phyloP scores from a whole-genome alignment of 202 grass and related monocot species.

The Panicum hallii region DNA sequence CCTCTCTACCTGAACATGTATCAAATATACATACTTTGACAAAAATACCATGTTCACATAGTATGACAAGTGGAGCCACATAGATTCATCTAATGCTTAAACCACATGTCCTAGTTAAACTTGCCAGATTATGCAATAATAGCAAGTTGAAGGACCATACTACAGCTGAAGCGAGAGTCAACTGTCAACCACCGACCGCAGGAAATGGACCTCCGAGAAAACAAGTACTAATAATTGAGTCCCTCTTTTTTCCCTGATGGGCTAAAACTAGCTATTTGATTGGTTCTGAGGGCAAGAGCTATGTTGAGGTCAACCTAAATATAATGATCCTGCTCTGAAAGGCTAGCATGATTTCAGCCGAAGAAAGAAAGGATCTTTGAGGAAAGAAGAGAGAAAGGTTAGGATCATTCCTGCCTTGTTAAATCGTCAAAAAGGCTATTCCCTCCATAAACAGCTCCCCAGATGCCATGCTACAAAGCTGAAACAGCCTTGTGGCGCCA shows the following conservation, averaged over 20 bases:
- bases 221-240: constrained; percentile 39
- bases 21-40: background rate
- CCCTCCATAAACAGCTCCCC: constrained; percentile 4
- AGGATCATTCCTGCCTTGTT: background rate
- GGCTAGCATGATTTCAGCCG: constrained; percentile 5
- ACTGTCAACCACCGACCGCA: constrained; percentile 42
- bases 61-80: background rate
- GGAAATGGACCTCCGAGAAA: constrained; percentile 30
- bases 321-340: constrained; percentile 30
- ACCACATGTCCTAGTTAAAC: background rate
- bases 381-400: background rate
- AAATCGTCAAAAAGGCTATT: constrained; percentile 6
- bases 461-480: constrained; percentile 1
- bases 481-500: background rate
- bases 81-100: background rate
- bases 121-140: background rate
- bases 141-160: background rate
- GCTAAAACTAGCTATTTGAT: constrained; percentile 45
- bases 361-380: background rate
- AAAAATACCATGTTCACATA: background rate
- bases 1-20: background rate
- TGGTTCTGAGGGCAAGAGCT: constrained; percentile 22
- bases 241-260: background rate
- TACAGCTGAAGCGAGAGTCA: constrained; percentile 12
- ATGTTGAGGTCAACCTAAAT: constrained; percentile 39